phyloP scores from a whole-genome alignment of 257 asterid genomes.

The Thymus mandschuricus region DNA sequence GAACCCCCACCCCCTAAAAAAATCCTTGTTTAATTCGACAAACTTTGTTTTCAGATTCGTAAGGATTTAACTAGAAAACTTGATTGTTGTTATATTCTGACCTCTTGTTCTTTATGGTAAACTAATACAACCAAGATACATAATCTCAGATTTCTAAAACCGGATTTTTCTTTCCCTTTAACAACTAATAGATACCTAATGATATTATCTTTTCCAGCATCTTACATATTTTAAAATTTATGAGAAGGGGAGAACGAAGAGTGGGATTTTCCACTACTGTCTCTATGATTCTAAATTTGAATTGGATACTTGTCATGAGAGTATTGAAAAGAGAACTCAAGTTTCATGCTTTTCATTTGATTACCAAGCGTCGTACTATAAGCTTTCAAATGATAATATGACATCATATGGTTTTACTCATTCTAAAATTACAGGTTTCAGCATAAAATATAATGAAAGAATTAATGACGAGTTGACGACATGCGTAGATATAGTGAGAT shows the following conservation, averaged over 20 bases:
- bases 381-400: not conserved
- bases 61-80: not conserved
- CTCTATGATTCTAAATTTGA: not conserved
- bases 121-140: conserved; percentile 6
- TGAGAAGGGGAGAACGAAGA: not conserved
- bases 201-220: conserved; percentile 10
- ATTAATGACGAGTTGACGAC: not conserved
- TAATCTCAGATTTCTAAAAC: not conserved
- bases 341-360: not conserved
- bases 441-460: conserved; percentile 18
- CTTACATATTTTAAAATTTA: not conserved
- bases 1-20: not conserved
- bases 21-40: not conserved
- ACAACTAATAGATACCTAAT: not conserved
- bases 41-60: not conserved
- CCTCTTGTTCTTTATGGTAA: not conserved
- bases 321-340: conserved; percentile 13
- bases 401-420: not conserved
- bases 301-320: not conserved
- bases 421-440: conserved; percentile 19
- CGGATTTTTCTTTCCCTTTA: not conserved
- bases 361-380: conserved; percentile 12
- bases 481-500: conserved; percentile 6
- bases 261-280: not conserved
- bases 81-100: not conserved